These are phyloP conservation scores for Cordia subcordata DNA, from an alignment of 257 asterid genomes.

Conservation along the genomic window DNA sequence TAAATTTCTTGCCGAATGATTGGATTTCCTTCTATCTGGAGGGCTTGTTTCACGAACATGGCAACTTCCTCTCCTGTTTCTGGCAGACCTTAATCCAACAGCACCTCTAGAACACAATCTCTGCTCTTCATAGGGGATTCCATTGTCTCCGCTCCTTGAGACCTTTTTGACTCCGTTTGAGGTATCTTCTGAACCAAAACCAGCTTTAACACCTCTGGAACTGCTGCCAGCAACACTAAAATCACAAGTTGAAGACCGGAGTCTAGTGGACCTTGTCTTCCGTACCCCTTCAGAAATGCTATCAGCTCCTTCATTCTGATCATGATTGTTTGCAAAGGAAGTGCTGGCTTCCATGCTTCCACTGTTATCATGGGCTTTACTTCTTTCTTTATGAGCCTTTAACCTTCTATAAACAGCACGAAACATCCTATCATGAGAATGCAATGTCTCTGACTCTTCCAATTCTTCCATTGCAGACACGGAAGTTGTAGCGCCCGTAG, in stretches of 20 bases:
- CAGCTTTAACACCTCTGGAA: conserved; percentile 32
- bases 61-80: conserved; percentile 57
- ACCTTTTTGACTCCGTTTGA: conserved; percentile 40
- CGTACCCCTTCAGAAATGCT: conserved; percentile 51
- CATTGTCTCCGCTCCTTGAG: conserved; percentile 48
- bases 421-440: conserved; percentile 60
- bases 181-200: conserved; percentile 43
- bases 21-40: conserved; percentile 52
- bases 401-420: conserved; percentile 80
- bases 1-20: conserved; percentile 59
- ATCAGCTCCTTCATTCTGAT: conserved; percentile 35
- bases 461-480: conserved; percentile 25
- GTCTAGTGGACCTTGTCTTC: conserved; percentile 61
- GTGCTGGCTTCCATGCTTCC: conserved; percentile 47
- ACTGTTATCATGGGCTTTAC: conserved; percentile 37
- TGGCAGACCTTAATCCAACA: conserved; percentile 61
- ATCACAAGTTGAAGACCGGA: conserved; percentile 50
- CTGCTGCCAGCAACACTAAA: conserved; percentile 31
- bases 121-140: conserved; percentile 48
- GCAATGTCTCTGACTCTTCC: conserved; percentile 45
- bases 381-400: conserved; percentile 51
- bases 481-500: conserved; percentile 35
- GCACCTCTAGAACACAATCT: conserved; percentile 38
- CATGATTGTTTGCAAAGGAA: conserved; percentile 33
- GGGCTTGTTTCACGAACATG: conserved; percentile 51